phyloP scores from a whole-genome alignment of 2,329 filamentous ascomycete genomes.

The Cladosporium sp. region DNA sequence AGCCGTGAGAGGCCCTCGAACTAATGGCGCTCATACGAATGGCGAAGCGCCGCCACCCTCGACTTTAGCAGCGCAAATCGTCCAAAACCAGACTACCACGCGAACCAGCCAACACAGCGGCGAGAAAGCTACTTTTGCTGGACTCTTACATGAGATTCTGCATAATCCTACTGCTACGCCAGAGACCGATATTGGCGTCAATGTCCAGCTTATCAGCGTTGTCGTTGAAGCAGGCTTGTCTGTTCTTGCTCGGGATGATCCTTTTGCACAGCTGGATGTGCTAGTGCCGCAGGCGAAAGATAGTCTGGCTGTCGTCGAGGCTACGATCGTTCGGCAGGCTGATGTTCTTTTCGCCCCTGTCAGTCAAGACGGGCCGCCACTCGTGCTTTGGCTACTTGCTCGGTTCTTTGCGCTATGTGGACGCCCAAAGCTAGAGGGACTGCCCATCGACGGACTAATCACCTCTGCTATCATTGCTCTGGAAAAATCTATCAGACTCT shows the following conservation, averaged over 20 bases:
- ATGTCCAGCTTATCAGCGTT: slow-evolving; percentile 79
- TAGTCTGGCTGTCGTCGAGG: slow-evolving; percentile 69
- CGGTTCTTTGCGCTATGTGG: slow-evolving; percentile 45
- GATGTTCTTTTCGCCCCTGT: slow-evolving; percentile 49
- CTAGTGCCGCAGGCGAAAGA: slow-evolving; percentile 57
- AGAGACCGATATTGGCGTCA: slow-evolving; percentile 65
- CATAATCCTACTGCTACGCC: slow-evolving; percentile 39
- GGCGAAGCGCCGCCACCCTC: slow-evolving; percentile 54
- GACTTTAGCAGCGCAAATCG: slow-evolving; percentile 80
- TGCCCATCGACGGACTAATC: slow-evolving; percentile 38
- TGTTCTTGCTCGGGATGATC: slow-evolving; percentile 59
- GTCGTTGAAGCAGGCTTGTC: slow-evolving; percentile 75
- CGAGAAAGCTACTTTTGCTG: slow-evolving; percentile 59
- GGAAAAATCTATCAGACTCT: slow-evolving; percentile 29
- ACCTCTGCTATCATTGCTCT: slow-evolving; percentile 32
- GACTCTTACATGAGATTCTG: slow-evolving; percentile 61
- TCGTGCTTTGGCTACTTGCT: slow-evolving; percentile 50
- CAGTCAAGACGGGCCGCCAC: slow-evolving; percentile 37
- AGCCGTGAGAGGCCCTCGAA: slow-evolving; percentile 18
- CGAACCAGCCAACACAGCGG: slow-evolving; percentile 53
- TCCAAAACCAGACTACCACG: slow-evolving; percentile 59
- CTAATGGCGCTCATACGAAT: slow-evolving; percentile 22
- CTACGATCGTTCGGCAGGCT: slow-evolving; percentile 70
- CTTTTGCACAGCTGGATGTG: slow-evolving; percentile 54
- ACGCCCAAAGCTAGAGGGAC: slow-evolving; percentile 33